These are phyloP conservation scores for Trichoderma hamatum DNA, from an alignment of 2,329 filamentous ascomycete genomes.

Conservation along the genomic window DNA sequence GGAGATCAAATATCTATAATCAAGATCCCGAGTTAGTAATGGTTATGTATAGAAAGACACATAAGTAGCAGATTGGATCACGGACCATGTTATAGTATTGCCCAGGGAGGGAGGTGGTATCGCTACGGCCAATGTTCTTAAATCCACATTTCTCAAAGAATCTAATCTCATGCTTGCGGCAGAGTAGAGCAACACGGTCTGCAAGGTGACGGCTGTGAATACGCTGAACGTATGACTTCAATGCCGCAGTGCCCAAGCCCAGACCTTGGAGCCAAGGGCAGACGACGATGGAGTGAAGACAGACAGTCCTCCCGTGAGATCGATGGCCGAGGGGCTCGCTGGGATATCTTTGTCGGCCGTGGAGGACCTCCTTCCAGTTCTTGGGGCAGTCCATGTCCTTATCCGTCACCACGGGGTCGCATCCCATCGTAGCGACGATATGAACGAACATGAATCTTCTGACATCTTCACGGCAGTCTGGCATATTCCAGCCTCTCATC, in stretches of 20 bases:
- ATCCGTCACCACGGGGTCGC: constrained; percentile 67
- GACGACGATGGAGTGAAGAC: constrained; percentile 81
- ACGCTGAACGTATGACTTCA: constrained; percentile 77
- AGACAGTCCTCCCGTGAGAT: constrained; percentile 73
- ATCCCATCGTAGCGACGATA: constrained; percentile 73
- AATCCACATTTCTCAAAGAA: constrained; percentile 83
- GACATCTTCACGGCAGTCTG: constrained; percentile 47
- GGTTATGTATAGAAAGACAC: not conserved
- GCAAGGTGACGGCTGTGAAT: constrained; percentile 71
- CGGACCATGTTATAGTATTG: constrained; percentile 82
- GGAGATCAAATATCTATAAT: constrained; percentile 6
- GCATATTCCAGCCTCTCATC: constrained; percentile 56
- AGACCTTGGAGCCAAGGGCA: constrained; percentile 73
- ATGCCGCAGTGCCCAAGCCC: constrained; percentile 72
- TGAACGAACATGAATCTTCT: constrained; percentile 72
- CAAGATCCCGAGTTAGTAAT: not conserved
- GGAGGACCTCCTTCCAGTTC: constrained; percentile 56
- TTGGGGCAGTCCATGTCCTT: constrained; percentile 73
- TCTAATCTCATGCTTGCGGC: constrained; percentile 70
- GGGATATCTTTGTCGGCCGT: constrained; percentile 44
- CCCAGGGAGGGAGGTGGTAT: constrained; percentile 73
- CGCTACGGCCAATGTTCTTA: constrained; percentile 66
- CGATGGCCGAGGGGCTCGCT: constrained; percentile 66
- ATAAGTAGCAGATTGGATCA: not conserved
- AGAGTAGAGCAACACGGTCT: constrained; percentile 74